These are phyloP conservation scores for Oenanthe javanica DNA, from an alignment of 140 eudicot species.

Conservation along the genomic window DNA sequence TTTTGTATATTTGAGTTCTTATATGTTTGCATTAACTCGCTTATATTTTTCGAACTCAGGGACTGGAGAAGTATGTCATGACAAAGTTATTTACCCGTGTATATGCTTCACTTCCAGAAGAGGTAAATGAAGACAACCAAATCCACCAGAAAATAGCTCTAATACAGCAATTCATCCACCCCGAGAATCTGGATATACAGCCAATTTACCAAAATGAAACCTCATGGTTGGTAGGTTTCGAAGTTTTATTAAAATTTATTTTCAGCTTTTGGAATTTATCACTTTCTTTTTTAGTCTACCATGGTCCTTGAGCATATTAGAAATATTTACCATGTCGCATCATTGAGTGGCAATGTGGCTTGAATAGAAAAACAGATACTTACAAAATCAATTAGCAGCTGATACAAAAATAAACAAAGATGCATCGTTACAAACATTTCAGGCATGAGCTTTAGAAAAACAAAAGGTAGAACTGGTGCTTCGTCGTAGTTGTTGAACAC, in stretches of 20 bases:
- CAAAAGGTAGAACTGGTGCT: neutral
- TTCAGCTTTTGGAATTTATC: neutral
- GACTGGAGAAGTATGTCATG: slow-evolving; percentile 92
- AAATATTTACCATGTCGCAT: neutral
- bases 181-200: slow-evolving; percentile 79
- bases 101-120: slow-evolving; percentile 77
- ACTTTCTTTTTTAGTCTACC: neutral
- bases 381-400: neutral
- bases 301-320: neutral
- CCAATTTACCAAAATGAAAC: slow-evolving; percentile 84
- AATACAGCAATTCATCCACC: slow-evolving; percentile 79
- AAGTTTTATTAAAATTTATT: neutral
- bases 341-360: neutral
- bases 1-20: neutral
- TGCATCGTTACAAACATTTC: no score
- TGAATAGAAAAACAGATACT: neutral
- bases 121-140: slow-evolving; percentile 61
- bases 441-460: no score
- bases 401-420: neutral
- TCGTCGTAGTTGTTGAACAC: neutral
- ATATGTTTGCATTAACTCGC: neutral
- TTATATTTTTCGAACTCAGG: slow-evolving; percentile 29
- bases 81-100: slow-evolving; percentile 74
- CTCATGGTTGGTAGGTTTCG: slow-evolving; percentile 68
- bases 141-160: slow-evolving; percentile 78